Conservation (phyloP, 2,329 filamentous ascomycete species). For the Sclerotinia trifoliorum region DNA sequence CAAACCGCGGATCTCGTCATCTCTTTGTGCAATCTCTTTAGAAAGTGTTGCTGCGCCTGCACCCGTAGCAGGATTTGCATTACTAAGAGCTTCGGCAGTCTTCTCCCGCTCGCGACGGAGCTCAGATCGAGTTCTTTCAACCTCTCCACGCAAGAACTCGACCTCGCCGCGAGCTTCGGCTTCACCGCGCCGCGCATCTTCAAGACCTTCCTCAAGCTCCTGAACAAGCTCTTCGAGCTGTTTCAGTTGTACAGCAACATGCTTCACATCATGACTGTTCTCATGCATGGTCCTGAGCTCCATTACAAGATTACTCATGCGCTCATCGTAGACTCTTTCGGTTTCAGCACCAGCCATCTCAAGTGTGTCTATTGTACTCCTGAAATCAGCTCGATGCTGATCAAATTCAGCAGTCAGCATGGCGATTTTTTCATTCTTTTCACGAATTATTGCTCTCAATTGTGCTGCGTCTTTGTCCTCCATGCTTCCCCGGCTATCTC, state of each 20-base stretch:
- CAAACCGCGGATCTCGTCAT: conserved; percentile 93
- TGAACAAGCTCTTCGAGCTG: conserved; percentile 95
- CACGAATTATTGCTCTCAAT: conserved; percentile 76
- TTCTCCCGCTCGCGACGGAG: conserved; percentile 86
- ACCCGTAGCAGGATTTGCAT: conserved; percentile 37
- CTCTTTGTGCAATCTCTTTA: conserved; percentile 86
- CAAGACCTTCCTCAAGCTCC: conserved; percentile 92
- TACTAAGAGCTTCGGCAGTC: conserved; percentile 60
- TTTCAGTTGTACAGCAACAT: conserved; percentile 86
- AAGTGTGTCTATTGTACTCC: conserved; percentile 93
- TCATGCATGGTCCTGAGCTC: conserved; percentile 83
- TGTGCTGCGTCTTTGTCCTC: conserved; percentile 73
- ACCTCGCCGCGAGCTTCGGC: conserved; percentile 94
- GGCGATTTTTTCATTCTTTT: conserved; percentile 96
- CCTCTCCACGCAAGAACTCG: conserved; percentile 91
- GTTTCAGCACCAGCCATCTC: conserved; percentile 96
- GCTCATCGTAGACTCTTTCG: conserved; percentile 91
- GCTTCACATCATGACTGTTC: conserved; percentile 83
- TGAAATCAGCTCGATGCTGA: conserved; percentile 88
- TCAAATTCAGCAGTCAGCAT: conserved; percentile 94
- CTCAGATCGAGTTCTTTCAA: conserved; percentile 86
- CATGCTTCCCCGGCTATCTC: conserved; percentile 47
- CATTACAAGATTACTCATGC: conserved; percentile 79
- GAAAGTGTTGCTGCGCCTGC: conserved; percentile 51
- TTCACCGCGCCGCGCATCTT: conserved; percentile 90